Evolutionary conservation across 352 stramenopile species (phyloP), one percentile per base, ranked within the genome.

Genomic region (Phytophthora ramorum): DNA sequence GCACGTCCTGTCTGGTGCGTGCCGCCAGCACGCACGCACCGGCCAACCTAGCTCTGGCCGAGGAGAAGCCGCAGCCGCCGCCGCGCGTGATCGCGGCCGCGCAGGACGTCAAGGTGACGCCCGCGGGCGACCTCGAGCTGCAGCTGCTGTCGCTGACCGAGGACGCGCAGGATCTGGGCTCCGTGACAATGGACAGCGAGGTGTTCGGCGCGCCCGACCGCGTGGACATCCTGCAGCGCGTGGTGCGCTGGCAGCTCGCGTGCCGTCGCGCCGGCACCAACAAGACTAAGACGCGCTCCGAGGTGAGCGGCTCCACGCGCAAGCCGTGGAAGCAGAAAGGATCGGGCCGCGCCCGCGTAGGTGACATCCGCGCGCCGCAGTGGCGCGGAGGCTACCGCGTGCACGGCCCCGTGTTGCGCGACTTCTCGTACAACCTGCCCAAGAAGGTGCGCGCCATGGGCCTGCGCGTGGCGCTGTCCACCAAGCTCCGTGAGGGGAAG

Each of bases 251-350:
- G 89, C 87, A 96, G 70, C 69, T 96, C 13, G 89, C 89, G 17
- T 91, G 85, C 60, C 85, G 85, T 63, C 87, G 89, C 49, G 84
- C 87, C 38, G 89, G 87, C 61, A 94, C 88, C 69, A 90, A 94
- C 84, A 95, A 95, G 76, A 91, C 86, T 66, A 96, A 96, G 81
- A 92, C 87, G 54, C 89, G 89, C 66, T 87, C 85, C 22, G 89
- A 96, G 76, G 85, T 90, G 10, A 95, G 87, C 75, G 87, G 89
- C 34, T 96, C 89, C 20, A 96, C 87, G 65, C 81, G 87, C 64
- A 96, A 96, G 74, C 81, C 85, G 14, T 95, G 87, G 85, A 90
- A 90, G 78, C 89, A 96, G 64, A 96, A 96, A 90, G 89, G 89
- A 28, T 91, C 79, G 16, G 89, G 89, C 13, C 86, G 85, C 38